Evolutionary conservation across 352 stramenopile species (phyloP).

Genomic region (Globisporangium nagaii): DNA sequence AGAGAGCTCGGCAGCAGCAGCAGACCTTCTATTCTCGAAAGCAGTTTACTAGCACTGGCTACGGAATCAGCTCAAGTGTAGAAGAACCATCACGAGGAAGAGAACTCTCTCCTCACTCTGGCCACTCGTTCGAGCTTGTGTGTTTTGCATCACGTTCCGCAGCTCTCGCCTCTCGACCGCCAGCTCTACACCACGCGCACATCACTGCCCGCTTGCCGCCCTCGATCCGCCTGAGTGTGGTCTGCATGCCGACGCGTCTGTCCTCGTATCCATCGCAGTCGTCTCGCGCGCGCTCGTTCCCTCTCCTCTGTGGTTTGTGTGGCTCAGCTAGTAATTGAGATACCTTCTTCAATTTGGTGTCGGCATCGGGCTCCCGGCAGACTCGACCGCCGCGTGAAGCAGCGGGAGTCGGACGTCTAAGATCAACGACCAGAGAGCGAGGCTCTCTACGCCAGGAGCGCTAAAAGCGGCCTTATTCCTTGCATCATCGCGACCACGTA

Average conservation of each 20-base stretch:
- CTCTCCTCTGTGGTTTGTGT: not conserved
- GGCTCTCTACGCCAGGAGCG: not conserved
- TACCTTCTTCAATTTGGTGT: constrained; percentile 14
- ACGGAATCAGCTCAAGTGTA: constrained; percentile 37
- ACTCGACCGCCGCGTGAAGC: constrained; percentile 3
- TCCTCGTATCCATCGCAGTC: not conserved
- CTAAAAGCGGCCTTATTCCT: constrained; percentile 34
- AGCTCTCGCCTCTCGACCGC: constrained; percentile 11
- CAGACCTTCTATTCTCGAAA: too few relatives aligned
- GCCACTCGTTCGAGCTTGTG: too few relatives aligned
- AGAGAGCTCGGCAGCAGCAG: too few relatives aligned
- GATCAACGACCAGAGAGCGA: not conserved
- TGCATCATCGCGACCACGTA: constrained; percentile 19
- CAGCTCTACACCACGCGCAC: not conserved
- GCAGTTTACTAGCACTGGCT: not conserved
- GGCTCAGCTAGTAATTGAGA: constrained; percentile 11
- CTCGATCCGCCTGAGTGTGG: not conserved
- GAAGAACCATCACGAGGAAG: constrained; percentile 9
- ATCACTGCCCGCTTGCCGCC: not conserved
- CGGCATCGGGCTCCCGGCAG: constrained; percentile 4
- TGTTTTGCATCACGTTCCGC: constrained; percentile 11
- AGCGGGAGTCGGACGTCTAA: not conserved
- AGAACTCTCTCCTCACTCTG: not conserved
- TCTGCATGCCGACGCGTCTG: too few relatives aligned
- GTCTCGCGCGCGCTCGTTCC: not conserved